These are phyloP conservation scores for Cryptococcus maquisensis DNA, from an alignment of 1,284 basidiomycete species.

Conservation along the genomic window DNA sequence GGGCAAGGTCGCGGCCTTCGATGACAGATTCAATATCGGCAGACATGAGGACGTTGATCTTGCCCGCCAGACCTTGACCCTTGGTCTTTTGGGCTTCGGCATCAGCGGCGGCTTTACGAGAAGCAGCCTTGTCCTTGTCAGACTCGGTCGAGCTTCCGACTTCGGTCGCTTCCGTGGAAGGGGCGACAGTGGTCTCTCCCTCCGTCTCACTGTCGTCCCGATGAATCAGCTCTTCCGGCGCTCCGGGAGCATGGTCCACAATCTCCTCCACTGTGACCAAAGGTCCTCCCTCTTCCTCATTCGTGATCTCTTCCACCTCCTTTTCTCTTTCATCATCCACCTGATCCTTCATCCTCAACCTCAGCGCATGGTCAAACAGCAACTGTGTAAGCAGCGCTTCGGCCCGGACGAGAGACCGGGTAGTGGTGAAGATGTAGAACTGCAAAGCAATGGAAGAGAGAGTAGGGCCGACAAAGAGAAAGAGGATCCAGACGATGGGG, in stretches of 20 bases:
- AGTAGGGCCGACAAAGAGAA: slow-evolving; percentile 59
- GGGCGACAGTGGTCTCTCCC: not conserved
- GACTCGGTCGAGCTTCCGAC: slow-evolving; percentile 21
- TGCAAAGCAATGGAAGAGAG: slow-evolving; percentile 38
- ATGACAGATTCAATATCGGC: slow-evolving; percentile 46
- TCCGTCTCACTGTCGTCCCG: not conserved
- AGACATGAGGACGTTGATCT: slow-evolving; percentile 58
- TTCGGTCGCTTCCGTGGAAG: slow-evolving; percentile 15
- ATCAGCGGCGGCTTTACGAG: slow-evolving; percentile 10
- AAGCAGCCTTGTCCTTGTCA: slow-evolving; percentile 19
- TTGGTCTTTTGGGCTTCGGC: slow-evolving; percentile 22
- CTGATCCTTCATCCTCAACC: slow-evolving; percentile 57
- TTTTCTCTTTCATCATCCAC: slow-evolving; percentile 20
- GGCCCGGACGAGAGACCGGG: slow-evolving; percentile 52
- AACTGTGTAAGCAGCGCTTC: slow-evolving; percentile 66
- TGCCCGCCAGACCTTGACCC: slow-evolving; percentile 54
- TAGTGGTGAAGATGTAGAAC: slow-evolving; percentile 47
- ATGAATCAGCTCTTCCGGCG: slow-evolving; percentile 5
- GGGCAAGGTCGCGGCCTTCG: slow-evolving; percentile 44
- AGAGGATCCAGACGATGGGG: slow-evolving; percentile 61
- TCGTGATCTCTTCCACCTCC: slow-evolving; percentile 19
- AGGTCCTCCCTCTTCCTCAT: slow-evolving; percentile 11
- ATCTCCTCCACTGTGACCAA: slow-evolving; percentile 23
- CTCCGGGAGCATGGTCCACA: slow-evolving; percentile 15
- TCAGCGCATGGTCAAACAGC: slow-evolving; percentile 65